These are phyloP conservation scores for Zopfochytrium polystomum DNA, from an alignment of 371 early-diverging fungal species.

Conservation along the genomic window DNA sequence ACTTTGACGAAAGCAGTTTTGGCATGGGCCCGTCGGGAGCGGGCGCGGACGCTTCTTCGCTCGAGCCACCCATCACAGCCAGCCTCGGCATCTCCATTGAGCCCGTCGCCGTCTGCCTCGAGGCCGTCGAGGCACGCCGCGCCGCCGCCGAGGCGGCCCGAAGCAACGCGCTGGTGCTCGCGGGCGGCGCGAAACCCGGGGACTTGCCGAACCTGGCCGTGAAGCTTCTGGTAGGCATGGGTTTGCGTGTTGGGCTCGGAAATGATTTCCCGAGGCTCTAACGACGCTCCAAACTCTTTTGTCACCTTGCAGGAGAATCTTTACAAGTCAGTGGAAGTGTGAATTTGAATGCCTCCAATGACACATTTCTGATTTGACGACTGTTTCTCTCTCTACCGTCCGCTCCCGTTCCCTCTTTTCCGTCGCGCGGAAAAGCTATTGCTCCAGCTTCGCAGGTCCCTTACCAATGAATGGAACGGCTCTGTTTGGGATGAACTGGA, in stretches of 20 bases:
- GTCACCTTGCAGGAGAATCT: slow-evolving; percentile 6
- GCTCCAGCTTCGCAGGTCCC: slow-evolving; percentile 36
- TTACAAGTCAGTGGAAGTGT: slow-evolving; percentile 31
- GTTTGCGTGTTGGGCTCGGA: too few relatives aligned
- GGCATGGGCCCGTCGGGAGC: too few relatives aligned
- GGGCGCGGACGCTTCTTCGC: neutral
- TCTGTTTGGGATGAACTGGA: slow-evolving; percentile 59
- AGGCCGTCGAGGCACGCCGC: slow-evolving; percentile 21
- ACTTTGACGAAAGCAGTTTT: too few relatives aligned
- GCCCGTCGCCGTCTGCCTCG: slow-evolving; percentile 62
- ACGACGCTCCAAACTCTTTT: too few relatives aligned
- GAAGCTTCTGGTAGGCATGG: too few relatives aligned
- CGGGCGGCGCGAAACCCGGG: neutral
- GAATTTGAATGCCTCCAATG: slow-evolving; percentile 52
- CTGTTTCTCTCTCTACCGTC: neutral
- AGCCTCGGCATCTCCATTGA: slow-evolving; percentile 89
- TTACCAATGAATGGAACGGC: slow-evolving; percentile 30
- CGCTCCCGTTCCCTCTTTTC: neutral
- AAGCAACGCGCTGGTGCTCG: slow-evolving; percentile 12
- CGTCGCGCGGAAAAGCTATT: slow-evolving; percentile 35
- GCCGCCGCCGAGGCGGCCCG: slow-evolving; percentile 21
- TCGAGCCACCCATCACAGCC: slow-evolving; percentile 51
- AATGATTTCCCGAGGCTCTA: too few relatives aligned
- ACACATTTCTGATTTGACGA: neutral
- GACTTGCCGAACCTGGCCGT: too few relatives aligned